Conservation (phyloP, 1,284 basidiomycete species). For the Sporisorium reilianum region DNA sequence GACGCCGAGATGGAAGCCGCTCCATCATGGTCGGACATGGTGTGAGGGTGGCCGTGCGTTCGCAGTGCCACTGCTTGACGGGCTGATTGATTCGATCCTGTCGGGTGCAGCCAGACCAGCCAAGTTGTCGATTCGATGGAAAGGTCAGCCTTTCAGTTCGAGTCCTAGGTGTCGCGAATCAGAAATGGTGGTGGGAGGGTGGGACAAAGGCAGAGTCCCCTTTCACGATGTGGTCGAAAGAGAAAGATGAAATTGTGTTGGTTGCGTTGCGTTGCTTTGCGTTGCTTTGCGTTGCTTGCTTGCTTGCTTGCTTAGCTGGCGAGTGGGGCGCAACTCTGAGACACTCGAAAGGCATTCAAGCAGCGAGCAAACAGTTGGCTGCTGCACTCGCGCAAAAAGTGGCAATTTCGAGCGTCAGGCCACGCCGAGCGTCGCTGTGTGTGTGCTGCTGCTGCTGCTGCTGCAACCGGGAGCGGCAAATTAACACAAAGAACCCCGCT, state of each 20-base stretch:
- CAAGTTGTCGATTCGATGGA: background rate
- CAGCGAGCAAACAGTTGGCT: too few relatives aligned
- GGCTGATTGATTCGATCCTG: background rate
- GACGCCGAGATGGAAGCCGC: conserved; percentile 29
- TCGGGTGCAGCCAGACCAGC: background rate
- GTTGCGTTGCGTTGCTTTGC: too few relatives aligned
- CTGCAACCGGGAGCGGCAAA: background rate
- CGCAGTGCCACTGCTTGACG: background rate
- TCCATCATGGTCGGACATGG: conserved; percentile 39
- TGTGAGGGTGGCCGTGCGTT: conserved; percentile 1
- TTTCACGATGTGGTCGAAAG: background rate
- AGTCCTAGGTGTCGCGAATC: background rate
- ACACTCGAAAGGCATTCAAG: conserved; percentile 1
- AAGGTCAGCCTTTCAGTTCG: background rate
- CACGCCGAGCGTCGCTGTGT: background rate
- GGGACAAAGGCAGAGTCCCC: too few relatives aligned
- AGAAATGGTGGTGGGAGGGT: background rate
- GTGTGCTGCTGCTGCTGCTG: background rate
- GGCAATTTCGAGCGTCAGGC: too few relatives aligned
- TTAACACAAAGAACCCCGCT: background rate
- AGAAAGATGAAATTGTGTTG: background rate
- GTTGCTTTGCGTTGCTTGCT: too few relatives aligned
- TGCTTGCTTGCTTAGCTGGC: background rate
- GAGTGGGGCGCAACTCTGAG: conserved; percentile 1
- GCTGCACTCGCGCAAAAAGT: too few relatives aligned